phyloP scores from a whole-genome alignment of 768 basidiomycete species.

The Lentinula edodes region DNA sequence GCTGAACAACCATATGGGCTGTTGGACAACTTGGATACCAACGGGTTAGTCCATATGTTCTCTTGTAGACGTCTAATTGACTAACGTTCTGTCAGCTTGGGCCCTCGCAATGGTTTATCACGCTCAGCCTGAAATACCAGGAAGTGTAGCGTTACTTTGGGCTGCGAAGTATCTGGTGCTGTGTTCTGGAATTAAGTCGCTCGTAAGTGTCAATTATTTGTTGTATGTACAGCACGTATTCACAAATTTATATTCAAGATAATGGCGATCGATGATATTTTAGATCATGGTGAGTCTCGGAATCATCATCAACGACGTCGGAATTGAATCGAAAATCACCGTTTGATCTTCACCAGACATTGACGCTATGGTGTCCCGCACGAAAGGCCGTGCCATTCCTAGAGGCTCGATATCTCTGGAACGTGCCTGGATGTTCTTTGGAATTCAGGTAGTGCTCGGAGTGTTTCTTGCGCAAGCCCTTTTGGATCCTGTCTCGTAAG shows the following conservation, averaged over 20 bases:
- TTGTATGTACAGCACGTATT: background rate
- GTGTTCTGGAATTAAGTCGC: conserved; percentile 24
- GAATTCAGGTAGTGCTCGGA: conserved; percentile 3
- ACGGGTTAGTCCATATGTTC: conserved; percentile 12
- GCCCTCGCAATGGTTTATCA: conserved; percentile 25
- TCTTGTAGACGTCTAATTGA: background rate
- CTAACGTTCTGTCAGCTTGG: conserved; percentile 18
- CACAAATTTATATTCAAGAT: background rate
- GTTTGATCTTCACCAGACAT: background rate
- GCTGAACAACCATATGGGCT: conserved; percentile 26
- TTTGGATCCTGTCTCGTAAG: conserved; percentile 5
- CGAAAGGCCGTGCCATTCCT: conserved; percentile 6
- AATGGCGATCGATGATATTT: conserved; percentile 8
- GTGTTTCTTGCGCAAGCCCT: conserved; percentile 1
- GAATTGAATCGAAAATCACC: background rate
- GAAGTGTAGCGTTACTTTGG: conserved; percentile 11
- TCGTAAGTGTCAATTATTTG: conserved; percentile 14
- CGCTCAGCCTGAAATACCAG: conserved; percentile 16
- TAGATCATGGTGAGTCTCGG: conserved; percentile 3
- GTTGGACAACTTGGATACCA: conserved; percentile 24
- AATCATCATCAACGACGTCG: background rate
- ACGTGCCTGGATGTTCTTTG: conserved; percentile 7
- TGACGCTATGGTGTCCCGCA: conserved; percentile 5
- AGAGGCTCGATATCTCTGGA: conserved; percentile 6
- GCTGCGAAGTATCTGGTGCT: conserved; percentile 21